These are phyloP conservation scores for Trametes villosa DNA, from an alignment of 768 basidiomycete species.

Conservation along the genomic window DNA sequence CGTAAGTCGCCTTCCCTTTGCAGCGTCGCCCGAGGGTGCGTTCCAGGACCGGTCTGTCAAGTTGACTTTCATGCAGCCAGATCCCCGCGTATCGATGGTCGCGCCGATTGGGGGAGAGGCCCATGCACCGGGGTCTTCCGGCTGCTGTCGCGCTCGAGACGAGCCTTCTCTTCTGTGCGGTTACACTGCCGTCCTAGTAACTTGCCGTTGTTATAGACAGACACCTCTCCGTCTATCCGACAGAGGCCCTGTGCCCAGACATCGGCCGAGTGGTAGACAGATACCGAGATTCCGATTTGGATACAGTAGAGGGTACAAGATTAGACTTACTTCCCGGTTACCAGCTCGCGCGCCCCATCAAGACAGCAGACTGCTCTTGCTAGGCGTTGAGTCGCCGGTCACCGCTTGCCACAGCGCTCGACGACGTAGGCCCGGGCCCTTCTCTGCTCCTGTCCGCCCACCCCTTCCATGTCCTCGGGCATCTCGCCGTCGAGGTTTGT, in stretches of 20 bases:
- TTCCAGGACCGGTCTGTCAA: constrained; percentile 6
- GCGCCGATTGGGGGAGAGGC: not conserved
- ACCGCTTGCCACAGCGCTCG: constrained; percentile 68
- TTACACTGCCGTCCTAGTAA: constrained; percentile 16
- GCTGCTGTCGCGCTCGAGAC: constrained; percentile 8
- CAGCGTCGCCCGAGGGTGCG: not conserved
- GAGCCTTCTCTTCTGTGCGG: constrained; percentile 16
- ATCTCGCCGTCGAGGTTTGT: constrained; percentile 78
- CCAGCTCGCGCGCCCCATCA: not conserved
- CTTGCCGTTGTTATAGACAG: constrained; percentile 12
- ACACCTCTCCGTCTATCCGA: not conserved
- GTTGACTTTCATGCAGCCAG: constrained; percentile 8
- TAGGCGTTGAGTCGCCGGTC: constrained; percentile 11
- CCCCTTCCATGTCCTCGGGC: constrained; percentile 89
- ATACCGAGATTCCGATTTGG: constrained; percentile 7
- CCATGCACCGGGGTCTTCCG: not conserved
- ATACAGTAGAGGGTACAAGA: constrained; percentile 7
- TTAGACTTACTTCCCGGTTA: constrained; percentile 7
- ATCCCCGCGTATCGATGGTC: constrained; percentile 1
- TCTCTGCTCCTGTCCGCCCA: constrained; percentile 89
- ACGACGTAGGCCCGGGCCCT: constrained; percentile 77
- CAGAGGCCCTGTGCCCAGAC: not conserved
- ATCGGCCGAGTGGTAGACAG: not conserved
- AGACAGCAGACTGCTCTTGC: not conserved
- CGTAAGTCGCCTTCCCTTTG: constrained; percentile 3